Evolutionary conservation across 306 rosid genomes (phyloP).

Genomic region (Clitoria ternatea): DNA sequence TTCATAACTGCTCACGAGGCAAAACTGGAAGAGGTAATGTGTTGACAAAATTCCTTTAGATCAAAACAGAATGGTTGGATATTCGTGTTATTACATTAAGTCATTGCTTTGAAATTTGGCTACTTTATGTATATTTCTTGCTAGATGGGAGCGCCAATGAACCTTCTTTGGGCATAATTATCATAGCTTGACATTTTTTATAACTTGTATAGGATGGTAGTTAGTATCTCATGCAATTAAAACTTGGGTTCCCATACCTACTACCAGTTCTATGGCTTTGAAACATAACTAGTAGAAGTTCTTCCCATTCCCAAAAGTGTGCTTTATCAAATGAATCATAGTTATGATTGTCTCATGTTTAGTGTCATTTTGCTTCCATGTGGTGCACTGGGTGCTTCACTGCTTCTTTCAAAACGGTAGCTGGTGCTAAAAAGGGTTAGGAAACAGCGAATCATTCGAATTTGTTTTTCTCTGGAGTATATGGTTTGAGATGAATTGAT

Average conservation of each 20-base stretch:
- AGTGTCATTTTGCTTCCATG: not conserved
- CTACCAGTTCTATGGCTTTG: not conserved
- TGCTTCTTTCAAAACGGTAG: too few species aligned
- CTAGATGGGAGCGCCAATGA: not conserved
- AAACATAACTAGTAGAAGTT: not conserved
- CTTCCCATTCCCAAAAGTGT: not conserved
- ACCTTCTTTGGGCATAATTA: not conserved
- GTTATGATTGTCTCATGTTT: not conserved
- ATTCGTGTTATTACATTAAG: not conserved
- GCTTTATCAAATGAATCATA: not conserved
- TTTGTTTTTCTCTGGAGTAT: too few species aligned
- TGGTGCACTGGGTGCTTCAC: not conserved
- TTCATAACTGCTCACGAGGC: conserved; percentile 65
- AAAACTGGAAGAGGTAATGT: conserved; percentile 59
- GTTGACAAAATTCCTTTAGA: not conserved
- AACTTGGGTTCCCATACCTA: not conserved
- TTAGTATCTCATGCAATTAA: not conserved
- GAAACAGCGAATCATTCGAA: not conserved
- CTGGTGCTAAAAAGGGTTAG: not conserved
- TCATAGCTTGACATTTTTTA: not conserved
- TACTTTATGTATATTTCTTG: not conserved
- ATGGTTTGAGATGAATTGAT: too few species aligned
- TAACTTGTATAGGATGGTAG: not conserved
- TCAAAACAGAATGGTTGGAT: not conserved
- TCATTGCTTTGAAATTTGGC: not conserved